phyloP scores from a whole-genome alignment of 2,329 filamentous ascomycete species.

The Aureobasidium sp. region DNA sequence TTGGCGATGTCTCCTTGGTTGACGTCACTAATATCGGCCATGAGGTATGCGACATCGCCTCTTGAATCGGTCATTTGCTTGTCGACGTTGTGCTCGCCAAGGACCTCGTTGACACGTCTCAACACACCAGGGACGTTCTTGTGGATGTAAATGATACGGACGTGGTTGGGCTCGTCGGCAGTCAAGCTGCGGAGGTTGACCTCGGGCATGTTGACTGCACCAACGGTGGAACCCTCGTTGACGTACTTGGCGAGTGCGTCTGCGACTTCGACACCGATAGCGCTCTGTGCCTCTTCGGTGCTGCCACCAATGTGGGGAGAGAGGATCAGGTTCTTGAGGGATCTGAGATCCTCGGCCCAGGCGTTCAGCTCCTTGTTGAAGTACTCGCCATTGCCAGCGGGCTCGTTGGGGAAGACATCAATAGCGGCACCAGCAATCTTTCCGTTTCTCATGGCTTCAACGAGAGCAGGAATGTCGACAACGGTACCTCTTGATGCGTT shows the following conservation, averaged over 20 bases:
- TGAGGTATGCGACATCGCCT: slow-evolving; percentile 89
- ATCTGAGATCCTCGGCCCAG: slow-evolving; percentile 79
- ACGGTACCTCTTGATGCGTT: slow-evolving; percentile 93
- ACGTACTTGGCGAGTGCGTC: slow-evolving; percentile 88
- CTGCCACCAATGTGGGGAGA: slow-evolving; percentile 96
- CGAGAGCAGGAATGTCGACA: slow-evolving; percentile 85
- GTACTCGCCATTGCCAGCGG: slow-evolving; percentile 87
- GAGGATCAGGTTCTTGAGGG: slow-evolving; percentile 84
- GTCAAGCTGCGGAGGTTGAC: slow-evolving; percentile 84
- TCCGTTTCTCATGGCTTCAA: slow-evolving; percentile 75
- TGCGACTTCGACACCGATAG: slow-evolving; percentile 88
- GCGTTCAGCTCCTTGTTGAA: slow-evolving; percentile 76
- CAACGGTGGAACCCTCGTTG: slow-evolving; percentile 85
- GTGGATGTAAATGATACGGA: slow-evolving; percentile 90
- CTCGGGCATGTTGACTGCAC: slow-evolving; percentile 95
- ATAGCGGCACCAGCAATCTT: slow-evolving; percentile 91
- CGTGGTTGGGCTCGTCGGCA: slow-evolving; percentile 79
- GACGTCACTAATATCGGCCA: slow-evolving; percentile 94
- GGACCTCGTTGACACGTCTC: slow-evolving; percentile 87
- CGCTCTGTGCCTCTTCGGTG: slow-evolving; percentile 93
- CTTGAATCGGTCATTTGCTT: slow-evolving; percentile 97
- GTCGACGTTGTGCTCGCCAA: slow-evolving; percentile 94
- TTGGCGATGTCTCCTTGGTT: slow-evolving; percentile 73
- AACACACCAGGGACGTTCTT: slow-evolving; percentile 94
- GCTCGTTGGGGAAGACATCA: slow-evolving; percentile 92